Conservation (phyloP, 805 yeast species). For the Suhomyces sp. region DNA sequence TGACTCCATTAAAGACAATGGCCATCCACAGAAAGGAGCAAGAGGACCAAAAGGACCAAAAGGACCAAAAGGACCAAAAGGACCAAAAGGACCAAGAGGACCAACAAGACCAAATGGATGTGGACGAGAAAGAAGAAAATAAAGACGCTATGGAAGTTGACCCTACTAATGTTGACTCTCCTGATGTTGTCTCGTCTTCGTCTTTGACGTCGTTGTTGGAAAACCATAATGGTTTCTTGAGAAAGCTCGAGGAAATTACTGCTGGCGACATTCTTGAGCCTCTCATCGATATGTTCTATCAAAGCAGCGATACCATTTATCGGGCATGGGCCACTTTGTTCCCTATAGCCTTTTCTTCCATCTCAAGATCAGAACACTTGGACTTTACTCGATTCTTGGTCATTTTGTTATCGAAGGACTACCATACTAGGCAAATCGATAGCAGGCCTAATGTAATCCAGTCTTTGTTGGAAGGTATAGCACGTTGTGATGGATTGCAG, state of each 20-base stretch:
- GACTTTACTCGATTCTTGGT: slow-evolving; percentile 83
- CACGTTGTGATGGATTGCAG: slow-evolving; percentile 66
- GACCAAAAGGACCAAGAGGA: neutral
- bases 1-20: slow-evolving; percentile 52
- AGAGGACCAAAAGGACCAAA: slow-evolving; percentile 1
- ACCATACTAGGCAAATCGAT: slow-evolving; percentile 87
- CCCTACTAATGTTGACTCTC: slow-evolving; percentile 10
- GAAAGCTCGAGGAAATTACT: slow-evolving; percentile 28
- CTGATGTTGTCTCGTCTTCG: slow-evolving; percentile 8
- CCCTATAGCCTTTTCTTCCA: slow-evolving; percentile 72
- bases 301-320: slow-evolving; percentile 75
- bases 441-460: slow-evolving; percentile 84
- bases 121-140: slow-evolving; percentile 1
- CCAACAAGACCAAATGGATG: neutral
- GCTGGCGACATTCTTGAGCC: slow-evolving; percentile 68
- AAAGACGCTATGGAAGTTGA: slow-evolving; percentile 18
- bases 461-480: slow-evolving; percentile 79
- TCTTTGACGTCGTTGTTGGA: slow-evolving; percentile 20
- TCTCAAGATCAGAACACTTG: slow-evolving; percentile 75
- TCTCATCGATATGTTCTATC: slow-evolving; percentile 75
- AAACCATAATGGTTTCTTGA: slow-evolving; percentile 30
- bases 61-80: neutral
- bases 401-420: slow-evolving; percentile 80
- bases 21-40: slow-evolving; percentile 10
- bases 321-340: slow-evolving; percentile 80